A percentile compares a stretch with the other conserved stretches of the same genome.
These are phyloP conservation scores for Anthracocystis panici-leucophaei DNA, from an alignment of 1,284 basidiomycete species.

Conservation along the genomic window DNA sequence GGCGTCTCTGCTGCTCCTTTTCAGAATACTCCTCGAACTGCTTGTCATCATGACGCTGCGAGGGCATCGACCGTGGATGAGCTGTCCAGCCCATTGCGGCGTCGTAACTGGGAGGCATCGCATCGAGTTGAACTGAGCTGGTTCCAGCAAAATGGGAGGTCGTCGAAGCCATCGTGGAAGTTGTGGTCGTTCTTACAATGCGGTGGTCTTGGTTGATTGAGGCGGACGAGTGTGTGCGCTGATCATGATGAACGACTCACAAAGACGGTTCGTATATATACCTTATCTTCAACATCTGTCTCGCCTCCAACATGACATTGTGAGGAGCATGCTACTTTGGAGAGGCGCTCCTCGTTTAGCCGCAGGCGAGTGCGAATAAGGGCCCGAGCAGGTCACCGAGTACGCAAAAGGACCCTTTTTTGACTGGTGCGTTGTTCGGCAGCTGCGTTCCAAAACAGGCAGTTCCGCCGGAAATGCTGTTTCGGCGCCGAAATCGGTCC, in stretches of 20 bases:
- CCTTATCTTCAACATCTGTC: not conserved
- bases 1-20: constrained; percentile 11
- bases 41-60: constrained; percentile 2
- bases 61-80: not conserved
- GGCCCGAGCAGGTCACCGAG: constrained; percentile 14
- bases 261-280: not conserved
- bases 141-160: not conserved
- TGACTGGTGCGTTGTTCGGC: not conserved
- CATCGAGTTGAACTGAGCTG: not conserved
- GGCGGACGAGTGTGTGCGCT: too few relatives aligned
- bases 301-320: not conserved
- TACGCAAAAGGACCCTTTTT: not conserved
- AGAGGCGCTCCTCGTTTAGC: not conserved
- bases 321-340: not conserved
- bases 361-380: constrained; percentile 3
- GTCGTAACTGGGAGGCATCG: constrained; percentile 20
- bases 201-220: not conserved
- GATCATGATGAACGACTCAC: not conserved
- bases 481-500: constrained; percentile 21
- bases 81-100: not conserved
- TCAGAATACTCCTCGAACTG: constrained; percentile 7
- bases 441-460: not conserved
- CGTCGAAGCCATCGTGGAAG: not conserved
- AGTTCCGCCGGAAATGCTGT: not conserved
- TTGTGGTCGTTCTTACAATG: not conserved